Base-by-base conservation (phyloP, 441 rosid genomes). In the Sinapis alba region DNA sequence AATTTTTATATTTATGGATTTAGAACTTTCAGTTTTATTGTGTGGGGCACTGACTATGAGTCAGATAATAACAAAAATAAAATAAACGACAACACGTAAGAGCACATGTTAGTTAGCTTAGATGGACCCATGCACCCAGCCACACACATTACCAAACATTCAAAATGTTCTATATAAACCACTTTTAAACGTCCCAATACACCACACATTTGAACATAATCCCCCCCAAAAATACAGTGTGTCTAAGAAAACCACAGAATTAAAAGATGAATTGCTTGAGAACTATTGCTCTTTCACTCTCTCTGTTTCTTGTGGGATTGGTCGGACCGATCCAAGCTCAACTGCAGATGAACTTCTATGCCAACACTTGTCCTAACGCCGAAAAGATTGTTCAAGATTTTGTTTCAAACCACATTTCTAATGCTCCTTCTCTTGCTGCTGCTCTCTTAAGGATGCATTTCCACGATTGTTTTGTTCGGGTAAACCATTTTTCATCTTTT, bases 391-490 rank as follows among this genome's bases (percentile, higher is more conserved):
- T 89, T 24, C 81, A 20, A 12, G 90, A 86, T 24, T 86, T 69
- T 56, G 90, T 94, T 20, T 68, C 82, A 43, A 45, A 79, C 16
- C 90, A 87, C 73, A 82, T 94, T 65, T 85, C 81, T 47, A 87
- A 81, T 75, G 92, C 86, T 32, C 94, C 95, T 30, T 89, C 93
- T 34, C 54, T 92, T 9, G 95, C 97, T 1, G 98, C 97, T 7
- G 13, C 95, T 19, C 78, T 94, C 54, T 34, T 90, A 6, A 86
- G 98, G 80, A 89, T 88, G 98, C 88, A 94, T 59, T 92, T 91
- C 81, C 98, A 91, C 63, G 97, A 94, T 68, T 94, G 94, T 65
- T 89, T 94, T 28, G 95, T 94, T 51, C 68, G 96, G 85, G 97
- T 92, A 30, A 13, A 70, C 82, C 50, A 53, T 21, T 43, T 59